Base-by-base conservation (phyloP, 2,329 filamentous ascomycete genomes). In the Hortaea sp. region DNA sequence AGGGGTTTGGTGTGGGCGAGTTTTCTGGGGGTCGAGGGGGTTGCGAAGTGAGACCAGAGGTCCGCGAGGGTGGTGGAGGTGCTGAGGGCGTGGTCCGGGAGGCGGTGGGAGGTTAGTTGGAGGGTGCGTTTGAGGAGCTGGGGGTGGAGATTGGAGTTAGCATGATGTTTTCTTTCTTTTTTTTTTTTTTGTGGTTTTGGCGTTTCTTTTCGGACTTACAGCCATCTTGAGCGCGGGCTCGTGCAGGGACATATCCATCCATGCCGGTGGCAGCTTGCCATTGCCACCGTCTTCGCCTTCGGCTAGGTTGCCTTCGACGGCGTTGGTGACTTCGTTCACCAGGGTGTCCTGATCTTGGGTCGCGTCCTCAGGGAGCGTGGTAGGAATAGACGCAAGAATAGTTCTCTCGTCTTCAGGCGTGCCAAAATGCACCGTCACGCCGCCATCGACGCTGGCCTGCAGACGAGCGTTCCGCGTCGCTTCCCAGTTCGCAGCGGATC, bases 41-140 rank as follows among this genome's bases (percentile, higher is more conserved):
- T 50, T 46, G 59, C 59, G 46, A 70, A 58, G 29, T 60, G 54
- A 27, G 58, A 51, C 49, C 66, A 67, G 10, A 72, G 56, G 39
- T 65, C 62, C 28, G 55, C 58, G 11, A 71, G 58, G 7, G 64
- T 68, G 28, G 52, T 53, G 45, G 62, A 51, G 11, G 56, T 53
- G 39, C 63, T 57, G 20, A 94, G 75, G 54, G 77, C 75, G 41
- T 78, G 71, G 66, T 95, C 90, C 11, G 84, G 73, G 53, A 95
- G 72, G 49, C 79, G 77, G 50, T 81, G 78, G 50, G 87, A 86
- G n/a, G 84, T 89, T 49, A 94, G 73, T 63, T 92, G 85, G 63
- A 84, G 79, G 50, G 88, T 70, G 49, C 87, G 82, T 69, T 95
- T 94, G 58, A 82, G 70, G 53, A 92, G 75, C 89, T 95, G 55